Percentiles rank a stretch among this genome's conserved stretches.
Evolutionary conservation across 164 flowering plant genomes (phyloP).

Genomic region (Annona squamosa): DNA sequence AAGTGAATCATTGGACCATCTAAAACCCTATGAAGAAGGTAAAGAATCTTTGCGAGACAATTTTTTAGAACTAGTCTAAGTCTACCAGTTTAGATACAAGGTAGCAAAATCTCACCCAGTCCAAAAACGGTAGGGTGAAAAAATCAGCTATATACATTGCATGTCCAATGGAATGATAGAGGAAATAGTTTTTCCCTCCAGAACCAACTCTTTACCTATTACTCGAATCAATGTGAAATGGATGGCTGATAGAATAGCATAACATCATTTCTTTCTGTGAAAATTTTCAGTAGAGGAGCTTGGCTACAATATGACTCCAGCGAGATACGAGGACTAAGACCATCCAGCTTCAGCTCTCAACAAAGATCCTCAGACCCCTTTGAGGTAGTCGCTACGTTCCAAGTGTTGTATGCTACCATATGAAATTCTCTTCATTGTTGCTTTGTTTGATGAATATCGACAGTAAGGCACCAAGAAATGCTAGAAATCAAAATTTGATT

Average conservation of each 20-base stretch:
- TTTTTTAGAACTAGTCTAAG: too few relatives aligned
- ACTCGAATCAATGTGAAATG: background rate
- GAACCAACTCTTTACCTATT: background rate
- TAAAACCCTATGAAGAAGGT: too few relatives aligned
- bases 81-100: too few relatives aligned
- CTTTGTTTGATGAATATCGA: background rate
- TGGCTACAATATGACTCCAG: conserved; percentile 37
- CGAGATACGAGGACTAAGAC: conserved; percentile 31
- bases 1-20: too few relatives aligned
- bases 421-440: background rate
- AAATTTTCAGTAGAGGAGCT: conserved; percentile 32
- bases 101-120: too few relatives aligned
- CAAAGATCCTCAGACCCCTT: conserved; percentile 29
- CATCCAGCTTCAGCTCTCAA: conserved; percentile 25
- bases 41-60: too few relatives aligned
- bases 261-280: background rate
- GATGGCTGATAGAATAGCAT: background rate
- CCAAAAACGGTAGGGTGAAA: too few relatives aligned
- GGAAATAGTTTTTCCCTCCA: background rate
- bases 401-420: background rate
- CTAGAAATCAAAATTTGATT: background rate
- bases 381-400: conserved; percentile 31
- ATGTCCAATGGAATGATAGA: too few relatives aligned
- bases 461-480: background rate
- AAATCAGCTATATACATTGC: too few relatives aligned